Evolutionary conservation across 2,329 filamentous ascomycete species (phyloP).

Genomic region (Gremmenia infestans): DNA sequence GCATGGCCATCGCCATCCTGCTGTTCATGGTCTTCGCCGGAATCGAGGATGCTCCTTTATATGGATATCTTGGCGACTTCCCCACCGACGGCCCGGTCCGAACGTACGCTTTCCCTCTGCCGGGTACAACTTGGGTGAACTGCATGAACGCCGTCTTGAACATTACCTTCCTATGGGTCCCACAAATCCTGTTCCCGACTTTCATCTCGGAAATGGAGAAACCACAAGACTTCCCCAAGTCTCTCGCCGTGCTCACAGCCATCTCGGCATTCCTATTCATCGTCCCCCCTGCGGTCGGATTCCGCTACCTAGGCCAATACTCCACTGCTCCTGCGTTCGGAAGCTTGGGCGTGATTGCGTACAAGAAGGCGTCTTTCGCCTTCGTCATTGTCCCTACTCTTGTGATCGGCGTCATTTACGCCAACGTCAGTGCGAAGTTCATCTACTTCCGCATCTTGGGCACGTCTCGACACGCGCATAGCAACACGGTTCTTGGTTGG

Average conservation of each 20-base stretch:
- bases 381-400: conserved; percentile 47
- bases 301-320: conserved; percentile 45
- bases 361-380: conserved; percentile 45
- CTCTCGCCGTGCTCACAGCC: conserved; percentile 40
- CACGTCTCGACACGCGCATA: conserved; percentile 40
- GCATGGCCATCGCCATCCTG: conserved; percentile 44
- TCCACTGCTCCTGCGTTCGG: conserved; percentile 46
- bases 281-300: conserved; percentile 44
- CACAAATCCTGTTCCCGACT: conserved; percentile 46
- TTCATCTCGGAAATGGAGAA: conserved; percentile 47
- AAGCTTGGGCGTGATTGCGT: conserved; percentile 37
- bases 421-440: conserved; percentile 44
- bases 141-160: conserved; percentile 47
- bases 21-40: conserved; percentile 46
- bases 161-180: conserved; percentile 46
- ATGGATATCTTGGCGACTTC: conserved; percentile 42
- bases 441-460: conserved; percentile 41
- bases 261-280: conserved; percentile 45
- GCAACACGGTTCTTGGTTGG: conserved; percentile 44
- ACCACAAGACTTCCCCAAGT: conserved; percentile 46
- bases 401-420: conserved; percentile 45
- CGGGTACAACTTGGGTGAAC: conserved; percentile 41
- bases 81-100: conserved; percentile 39
- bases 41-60: conserved; percentile 39
- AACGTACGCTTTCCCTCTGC: conserved; percentile 43